A percentile compares a stretch with the other conserved stretches of the same genome.
phyloP scores from a whole-genome alignment of 73 alveolate species.

The Breviolum minutum region DNA sequence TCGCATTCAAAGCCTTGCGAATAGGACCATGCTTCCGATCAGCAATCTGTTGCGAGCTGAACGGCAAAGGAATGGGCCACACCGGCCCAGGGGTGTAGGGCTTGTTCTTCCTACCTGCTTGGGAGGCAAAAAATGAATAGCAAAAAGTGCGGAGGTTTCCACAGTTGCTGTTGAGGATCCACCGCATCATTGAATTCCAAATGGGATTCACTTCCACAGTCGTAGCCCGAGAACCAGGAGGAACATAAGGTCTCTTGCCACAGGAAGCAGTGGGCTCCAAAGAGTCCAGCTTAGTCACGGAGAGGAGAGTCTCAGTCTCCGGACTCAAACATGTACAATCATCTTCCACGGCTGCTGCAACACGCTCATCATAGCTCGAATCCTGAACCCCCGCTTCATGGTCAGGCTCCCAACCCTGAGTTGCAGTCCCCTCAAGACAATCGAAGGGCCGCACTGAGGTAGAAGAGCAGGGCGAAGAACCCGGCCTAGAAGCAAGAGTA shows the following conservation, averaged over 20 bases:
- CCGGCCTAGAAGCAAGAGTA: neutral
- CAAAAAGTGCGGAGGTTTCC: neutral
- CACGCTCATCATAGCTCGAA: too few species aligned
- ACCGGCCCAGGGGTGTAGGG: neutral
- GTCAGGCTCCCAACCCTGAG: too few species aligned
- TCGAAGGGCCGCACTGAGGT: neutral
- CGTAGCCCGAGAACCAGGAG: neutral
- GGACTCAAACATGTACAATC: too few species aligned
- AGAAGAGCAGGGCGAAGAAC: too few species aligned
- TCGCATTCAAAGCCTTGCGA: neutral
- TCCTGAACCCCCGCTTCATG: too few species aligned
- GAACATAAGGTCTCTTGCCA: neutral
- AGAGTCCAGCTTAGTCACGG: too few species aligned
- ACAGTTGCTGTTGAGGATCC: neutral
- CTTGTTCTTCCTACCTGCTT: neutral
- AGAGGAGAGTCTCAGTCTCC: too few species aligned
- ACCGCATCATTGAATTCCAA: neutral
- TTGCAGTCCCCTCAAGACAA: neutral
- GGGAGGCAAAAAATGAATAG: too few species aligned
- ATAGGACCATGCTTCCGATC: neutral
- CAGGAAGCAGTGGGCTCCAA: too few species aligned
- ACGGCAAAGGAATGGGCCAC: constrained; percentile 47
- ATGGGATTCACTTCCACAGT: neutral
- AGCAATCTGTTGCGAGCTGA: neutral
- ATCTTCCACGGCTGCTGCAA: too few species aligned